Evolutionary conservation across 441 rosid genomes (phyloP).

Genomic region (Arabidopsis hybrid): DNA sequence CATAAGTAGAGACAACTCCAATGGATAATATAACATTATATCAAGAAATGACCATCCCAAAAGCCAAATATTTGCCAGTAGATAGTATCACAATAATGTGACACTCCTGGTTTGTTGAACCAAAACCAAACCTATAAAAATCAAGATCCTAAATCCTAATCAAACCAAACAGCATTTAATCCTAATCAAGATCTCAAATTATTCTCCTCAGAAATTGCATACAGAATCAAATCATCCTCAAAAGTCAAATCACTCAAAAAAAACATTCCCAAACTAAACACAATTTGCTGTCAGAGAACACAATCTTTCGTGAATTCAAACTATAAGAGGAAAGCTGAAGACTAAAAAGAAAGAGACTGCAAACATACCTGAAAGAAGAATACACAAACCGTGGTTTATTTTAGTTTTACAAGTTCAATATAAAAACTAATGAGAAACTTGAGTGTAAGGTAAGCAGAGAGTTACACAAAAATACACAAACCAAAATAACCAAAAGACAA

Average conservation of each 20-base stretch:
- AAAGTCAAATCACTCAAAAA: conserved; percentile 37
- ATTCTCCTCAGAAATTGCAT: conserved; percentile 6
- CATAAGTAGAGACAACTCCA: not conserved
- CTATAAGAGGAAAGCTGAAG: too few species aligned
- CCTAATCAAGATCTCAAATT: conserved; percentile 41
- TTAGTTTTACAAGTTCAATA: too few species aligned
- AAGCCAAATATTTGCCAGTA: not conserved
- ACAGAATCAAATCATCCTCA: conserved; percentile 15
- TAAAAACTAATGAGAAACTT: too few species aligned
- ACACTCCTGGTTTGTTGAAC: not conserved
- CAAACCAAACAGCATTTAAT: conserved; percentile 1
- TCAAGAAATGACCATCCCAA: not conserved
- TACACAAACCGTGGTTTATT: too few species aligned
- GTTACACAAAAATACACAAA: too few species aligned
- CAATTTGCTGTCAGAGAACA: not conserved
- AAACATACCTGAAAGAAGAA: too few species aligned
- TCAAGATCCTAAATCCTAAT: not conserved
- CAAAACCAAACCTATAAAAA: conserved; percentile 6
- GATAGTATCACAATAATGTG: not conserved
- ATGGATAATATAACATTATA: not conserved
- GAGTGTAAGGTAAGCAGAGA: too few species aligned
- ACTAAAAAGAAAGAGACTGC: too few species aligned
- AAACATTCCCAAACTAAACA: conserved; percentile 26
- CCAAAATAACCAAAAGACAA: too few species aligned
- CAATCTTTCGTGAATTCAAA: too few species aligned